Percentiles rank a stretch among this genome's conserved stretches.
Evolutionary conservation across 108 stramenopile species (phyloP).

Genomic region (Conticribra guillardii): DNA sequence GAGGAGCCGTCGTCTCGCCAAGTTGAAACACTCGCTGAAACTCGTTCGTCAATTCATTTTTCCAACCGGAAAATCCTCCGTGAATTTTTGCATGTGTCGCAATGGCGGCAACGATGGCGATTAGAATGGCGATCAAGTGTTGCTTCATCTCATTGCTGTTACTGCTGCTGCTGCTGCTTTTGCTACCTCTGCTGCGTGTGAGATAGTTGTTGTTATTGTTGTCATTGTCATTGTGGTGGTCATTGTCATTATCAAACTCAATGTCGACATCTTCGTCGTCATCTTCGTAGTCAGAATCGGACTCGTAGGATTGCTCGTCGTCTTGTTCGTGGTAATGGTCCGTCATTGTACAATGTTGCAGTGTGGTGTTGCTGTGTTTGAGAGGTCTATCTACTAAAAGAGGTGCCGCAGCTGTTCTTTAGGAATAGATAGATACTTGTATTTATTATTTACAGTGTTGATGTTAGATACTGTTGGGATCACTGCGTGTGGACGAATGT

Average conservation of each 20-base stretch:
- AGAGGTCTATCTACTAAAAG: no score
- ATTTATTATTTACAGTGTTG: no score
- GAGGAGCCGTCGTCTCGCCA: neutral
- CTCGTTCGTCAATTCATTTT: slow-evolving; percentile 12
- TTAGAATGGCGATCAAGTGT: slow-evolving; percentile 60
- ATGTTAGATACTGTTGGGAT: no score
- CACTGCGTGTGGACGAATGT: no score
- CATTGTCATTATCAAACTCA: slow-evolving; percentile 7
- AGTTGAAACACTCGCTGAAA: neutral
- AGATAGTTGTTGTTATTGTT: slow-evolving; percentile 16
- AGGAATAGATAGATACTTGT: no score
- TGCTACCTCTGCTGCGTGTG: slow-evolving; percentile 8
- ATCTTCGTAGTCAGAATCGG: no score
- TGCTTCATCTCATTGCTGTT: slow-evolving; percentile 50
- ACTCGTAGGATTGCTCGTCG: no score
- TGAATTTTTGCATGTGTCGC: slow-evolving; percentile 42
- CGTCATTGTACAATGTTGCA: no score
- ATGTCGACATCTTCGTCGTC: neutral
- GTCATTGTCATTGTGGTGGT: slow-evolving; percentile 35
- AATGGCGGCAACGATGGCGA: slow-evolving; percentile 65
- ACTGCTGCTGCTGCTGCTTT: neutral
- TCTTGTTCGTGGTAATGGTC: no score
- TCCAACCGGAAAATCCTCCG: slow-evolving; percentile 26
- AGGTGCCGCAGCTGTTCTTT: no score
- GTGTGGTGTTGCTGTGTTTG: no score